Base-by-base conservation (phyloP, 2,329 filamentous ascomycete genomes). In the Stemphylium lycopersici region DNA sequence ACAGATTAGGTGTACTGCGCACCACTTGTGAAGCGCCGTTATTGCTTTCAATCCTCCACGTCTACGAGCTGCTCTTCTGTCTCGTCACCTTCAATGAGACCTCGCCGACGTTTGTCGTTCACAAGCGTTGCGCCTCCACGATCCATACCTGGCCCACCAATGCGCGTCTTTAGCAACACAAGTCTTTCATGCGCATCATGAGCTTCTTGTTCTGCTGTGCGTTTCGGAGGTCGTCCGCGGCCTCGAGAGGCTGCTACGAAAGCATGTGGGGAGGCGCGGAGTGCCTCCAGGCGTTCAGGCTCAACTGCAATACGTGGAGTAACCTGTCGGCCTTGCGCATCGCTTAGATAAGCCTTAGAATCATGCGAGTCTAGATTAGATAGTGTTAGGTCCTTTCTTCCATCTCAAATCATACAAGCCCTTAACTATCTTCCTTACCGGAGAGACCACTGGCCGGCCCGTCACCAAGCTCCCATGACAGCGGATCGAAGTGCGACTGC, bases 401-500 rank as follows among this genome's bases (percentile, higher is more conserved):
- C 16, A 41, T 46, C n/a, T 37, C 10, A n/a, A 39, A n/a, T 26
- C 11, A 48, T 16, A 36, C 48, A 40, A 46, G n/a, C 29, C 33
- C 26, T 42, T 44, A 48, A 52, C 40, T 49, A 46, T 62, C 62
- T 59, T 66, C 77, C 81, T 83, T 79, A 87, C 84, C 84, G 75
- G 79, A 81, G 65, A 79, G 73, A 56, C 79, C 79, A 53, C 80
- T 78, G 42, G 77, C 77, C 37, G 84, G 84, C 47, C 85, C 85
- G 73, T 87, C 84, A n/a, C 85, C 85, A 38, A 82, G 75, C 61
- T 79, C 76, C 80, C 83, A 83, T n/a, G 81, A 81, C 38, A 86
- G 65, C 15, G 80, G 75, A 16, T 72, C 69, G n/a, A 87, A 66
- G 68, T 88, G 85, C 16, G 65, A 67, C 29, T 76, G 68, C 52